phyloP scores from a whole-genome alignment of 2,329 filamentous ascomycete genomes.

The Xylariaceae sp. region DNA sequence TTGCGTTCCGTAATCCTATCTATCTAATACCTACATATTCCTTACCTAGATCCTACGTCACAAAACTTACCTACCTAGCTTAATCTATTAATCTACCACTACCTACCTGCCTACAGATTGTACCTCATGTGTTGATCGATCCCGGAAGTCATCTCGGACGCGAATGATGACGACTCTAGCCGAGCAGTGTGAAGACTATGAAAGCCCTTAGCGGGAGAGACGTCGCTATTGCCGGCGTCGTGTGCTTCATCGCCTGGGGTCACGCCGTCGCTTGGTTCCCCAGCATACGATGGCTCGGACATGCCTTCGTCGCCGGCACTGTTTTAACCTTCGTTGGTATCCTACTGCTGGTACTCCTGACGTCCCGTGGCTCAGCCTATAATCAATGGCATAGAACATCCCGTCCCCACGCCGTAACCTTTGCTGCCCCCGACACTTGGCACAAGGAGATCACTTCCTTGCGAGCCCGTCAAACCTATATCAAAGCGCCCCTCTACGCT shows the following conservation, averaged over 20 bases:
- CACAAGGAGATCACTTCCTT: conserved; percentile 61
- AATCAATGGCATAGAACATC: conserved; percentile 36
- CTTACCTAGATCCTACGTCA: neutral
- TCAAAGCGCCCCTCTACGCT: conserved; percentile 64
- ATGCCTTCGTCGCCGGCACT: conserved; percentile 72
- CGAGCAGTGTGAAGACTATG: conserved; percentile 44
- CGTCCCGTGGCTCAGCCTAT: conserved; percentile 47
- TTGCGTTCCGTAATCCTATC: neutral
- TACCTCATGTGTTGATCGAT: neutral
- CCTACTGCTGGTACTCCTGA: conserved; percentile 55
- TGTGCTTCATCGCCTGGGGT: conserved; percentile 80
- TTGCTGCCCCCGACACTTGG: conserved; percentile 62
- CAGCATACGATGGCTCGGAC: conserved; percentile 73
- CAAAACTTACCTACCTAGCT: neutral
- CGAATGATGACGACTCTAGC: conserved; percentile 34
- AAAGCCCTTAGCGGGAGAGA: conserved; percentile 64
- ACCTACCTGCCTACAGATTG: neutral
- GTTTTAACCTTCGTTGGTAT: conserved; percentile 50
- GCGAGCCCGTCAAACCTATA: conserved; percentile 60
- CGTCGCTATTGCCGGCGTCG: conserved; percentile 61
- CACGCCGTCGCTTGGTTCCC: conserved; percentile 79
- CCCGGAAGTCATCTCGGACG: neutral
- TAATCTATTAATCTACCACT: neutral
- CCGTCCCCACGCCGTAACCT: conserved; percentile 46
- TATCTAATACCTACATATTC: neutral